A percentile compares a stretch with the other conserved stretches of the same genome.
Conservation (phyloP, 164 flowering plant genomes). For the Aristolochia californica region DNA sequence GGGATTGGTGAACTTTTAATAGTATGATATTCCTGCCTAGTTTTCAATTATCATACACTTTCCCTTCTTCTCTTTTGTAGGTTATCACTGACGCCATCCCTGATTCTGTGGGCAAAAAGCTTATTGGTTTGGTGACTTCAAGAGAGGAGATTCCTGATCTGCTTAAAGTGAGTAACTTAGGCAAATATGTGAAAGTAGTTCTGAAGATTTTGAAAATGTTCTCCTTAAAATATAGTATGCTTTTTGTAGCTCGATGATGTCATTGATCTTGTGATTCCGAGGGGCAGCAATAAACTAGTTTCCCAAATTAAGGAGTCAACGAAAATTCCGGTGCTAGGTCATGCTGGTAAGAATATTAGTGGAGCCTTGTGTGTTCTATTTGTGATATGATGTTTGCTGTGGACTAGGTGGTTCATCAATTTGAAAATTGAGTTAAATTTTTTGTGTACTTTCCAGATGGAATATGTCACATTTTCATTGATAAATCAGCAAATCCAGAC, state of each 20-base stretch:
- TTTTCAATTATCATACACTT: not conserved
- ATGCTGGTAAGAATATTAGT: slow-evolving; percentile 58
- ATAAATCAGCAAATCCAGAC: slow-evolving; percentile 65
- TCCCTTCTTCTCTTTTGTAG: slow-evolving; percentile 19
- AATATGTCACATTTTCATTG: slow-evolving; percentile 93
- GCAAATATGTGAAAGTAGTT: not conserved
- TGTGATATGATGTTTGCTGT: not conserved
- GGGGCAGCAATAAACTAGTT: slow-evolving; percentile 98
- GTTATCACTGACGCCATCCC: slow-evolving; percentile 80
- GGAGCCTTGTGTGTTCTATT: not conserved
- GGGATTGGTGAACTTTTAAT: slow-evolving; percentile 1
- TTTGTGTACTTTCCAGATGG: slow-evolving; percentile 59
- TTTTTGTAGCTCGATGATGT: slow-evolving; percentile 88
- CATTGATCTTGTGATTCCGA: slow-evolving; percentile 97
- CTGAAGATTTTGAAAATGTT: slow-evolving; percentile 1
- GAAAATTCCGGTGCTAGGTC: slow-evolving; percentile 98
- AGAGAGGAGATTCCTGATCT: slow-evolving; percentile 95
- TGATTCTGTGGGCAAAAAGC: slow-evolving; percentile 57
- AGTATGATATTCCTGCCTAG: not conserved
- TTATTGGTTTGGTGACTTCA: slow-evolving; percentile 91
- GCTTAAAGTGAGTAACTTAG: slow-evolving; percentile 50
- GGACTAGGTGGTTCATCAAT: not conserved
- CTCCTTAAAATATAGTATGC: not conserved
- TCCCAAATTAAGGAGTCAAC: slow-evolving; percentile 83
- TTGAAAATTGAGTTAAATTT: slow-evolving; percentile 7